phyloP scores from a whole-genome alignment of 2,329 filamentous ascomycete genomes.

The Fusarium mundagurra region DNA sequence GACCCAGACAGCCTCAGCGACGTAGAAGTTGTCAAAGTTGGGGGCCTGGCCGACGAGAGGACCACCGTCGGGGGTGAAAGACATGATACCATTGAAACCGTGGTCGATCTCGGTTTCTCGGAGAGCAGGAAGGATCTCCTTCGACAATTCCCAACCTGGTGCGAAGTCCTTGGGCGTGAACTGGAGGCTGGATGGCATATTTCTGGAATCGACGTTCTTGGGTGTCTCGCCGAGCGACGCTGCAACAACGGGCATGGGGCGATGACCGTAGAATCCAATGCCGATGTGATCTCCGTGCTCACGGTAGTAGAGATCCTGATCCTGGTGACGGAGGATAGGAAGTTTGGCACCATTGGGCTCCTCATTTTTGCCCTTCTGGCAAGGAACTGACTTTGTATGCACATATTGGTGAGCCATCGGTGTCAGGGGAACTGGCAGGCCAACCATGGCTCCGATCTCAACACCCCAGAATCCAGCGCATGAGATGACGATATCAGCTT shows the following conservation, averaged over 20 bases:
- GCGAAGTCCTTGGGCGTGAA: slow-evolving; percentile 70
- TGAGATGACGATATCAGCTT: slow-evolving; percentile 69
- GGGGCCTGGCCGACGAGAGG: slow-evolving; percentile 68
- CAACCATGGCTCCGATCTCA: slow-evolving; percentile 70
- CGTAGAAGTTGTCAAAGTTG: slow-evolving; percentile 68
- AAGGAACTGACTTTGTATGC: slow-evolving; percentile 65
- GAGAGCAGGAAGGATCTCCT: slow-evolving; percentile 64
- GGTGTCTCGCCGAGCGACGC: slow-evolving; percentile 63
- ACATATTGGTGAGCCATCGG: slow-evolving; percentile 72
- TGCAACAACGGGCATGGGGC: slow-evolving; percentile 68
- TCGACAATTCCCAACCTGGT: slow-evolving; percentile 66
- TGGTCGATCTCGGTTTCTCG: slow-evolving; percentile 61
- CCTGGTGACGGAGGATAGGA: slow-evolving; percentile 70
- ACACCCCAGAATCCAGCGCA: slow-evolving; percentile 75
- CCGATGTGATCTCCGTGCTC: slow-evolving; percentile 71
- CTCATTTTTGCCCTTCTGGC: slow-evolving; percentile 48
- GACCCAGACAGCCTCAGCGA: slow-evolving; percentile 74
- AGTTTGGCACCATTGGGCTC: slow-evolving; percentile 60
- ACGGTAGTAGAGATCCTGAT: slow-evolving; percentile 71
- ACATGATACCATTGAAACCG: slow-evolving; percentile 74
- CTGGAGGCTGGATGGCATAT: slow-evolving; percentile 70
- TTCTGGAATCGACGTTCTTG: slow-evolving; percentile 63
- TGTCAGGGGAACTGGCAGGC: slow-evolving; percentile 65
- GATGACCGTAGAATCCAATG: slow-evolving; percentile 72
- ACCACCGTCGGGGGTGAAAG: slow-evolving; percentile 72